These are phyloP conservation scores for Cyberlindnera samutprakarnensis DNA, from an alignment of 805 yeast genomes.

Conservation along the genomic window DNA sequence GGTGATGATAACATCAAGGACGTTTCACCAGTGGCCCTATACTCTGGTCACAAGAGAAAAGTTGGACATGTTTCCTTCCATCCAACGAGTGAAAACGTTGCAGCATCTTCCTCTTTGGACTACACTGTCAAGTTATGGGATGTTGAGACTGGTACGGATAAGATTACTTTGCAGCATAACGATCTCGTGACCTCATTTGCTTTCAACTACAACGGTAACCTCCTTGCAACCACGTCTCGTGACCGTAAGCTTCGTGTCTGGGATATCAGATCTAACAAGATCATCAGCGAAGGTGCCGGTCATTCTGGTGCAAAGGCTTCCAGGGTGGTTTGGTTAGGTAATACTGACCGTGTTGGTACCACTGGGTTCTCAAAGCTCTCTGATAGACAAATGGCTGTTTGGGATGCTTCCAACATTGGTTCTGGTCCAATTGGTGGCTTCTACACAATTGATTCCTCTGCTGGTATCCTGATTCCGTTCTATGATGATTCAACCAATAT, in stretches of 20 bases:
- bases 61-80: constrained; percentile 90
- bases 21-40: constrained; percentile 58
- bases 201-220: constrained; percentile 84
- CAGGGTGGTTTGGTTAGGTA: constrained; percentile 87
- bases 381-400: constrained; percentile 91
- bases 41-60: constrained; percentile 85
- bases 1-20: constrained; percentile 56
- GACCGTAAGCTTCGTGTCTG: constrained; percentile 88
- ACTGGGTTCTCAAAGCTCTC: constrained; percentile 91
- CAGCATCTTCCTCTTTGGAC: constrained; percentile 89
- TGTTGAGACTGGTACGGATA: constrained; percentile 62
- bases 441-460: constrained; percentile 76
- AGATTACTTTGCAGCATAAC: constrained; percentile 71
- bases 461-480: constrained; percentile 91
- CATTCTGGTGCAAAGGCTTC: constrained; percentile 91
- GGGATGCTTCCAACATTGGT: constrained; percentile 73
- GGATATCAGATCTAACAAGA: constrained; percentile 73
- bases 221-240: constrained; percentile 82
- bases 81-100: constrained; percentile 79
- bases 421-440: constrained; percentile 89
- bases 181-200: constrained; percentile 91
- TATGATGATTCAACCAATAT: constrained; percentile 76
- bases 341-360: constrained; percentile 75
- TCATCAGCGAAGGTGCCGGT: constrained; percentile 79
- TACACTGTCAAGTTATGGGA: constrained; percentile 91